Evolutionary conservation across 768 basidiomycete species (phyloP).

Genomic region (Rhizopogon sp.): DNA sequence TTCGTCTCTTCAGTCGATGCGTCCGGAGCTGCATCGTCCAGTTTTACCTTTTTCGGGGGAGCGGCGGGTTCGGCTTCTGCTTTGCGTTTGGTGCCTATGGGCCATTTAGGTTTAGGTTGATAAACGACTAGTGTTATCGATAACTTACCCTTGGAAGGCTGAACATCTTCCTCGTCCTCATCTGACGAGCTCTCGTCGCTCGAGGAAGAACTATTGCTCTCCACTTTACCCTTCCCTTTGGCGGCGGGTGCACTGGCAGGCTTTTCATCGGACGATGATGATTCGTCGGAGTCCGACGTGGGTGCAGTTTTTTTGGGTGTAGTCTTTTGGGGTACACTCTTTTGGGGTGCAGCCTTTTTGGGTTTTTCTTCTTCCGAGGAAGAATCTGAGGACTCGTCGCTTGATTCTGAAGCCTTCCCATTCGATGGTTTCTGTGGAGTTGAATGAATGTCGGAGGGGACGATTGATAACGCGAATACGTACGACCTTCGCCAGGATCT

Average conservation of each 20-base stretch:
- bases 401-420: conserved; percentile 17
- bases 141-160: conserved; percentile 34
- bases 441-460: neutral
- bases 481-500: conserved; percentile 38
- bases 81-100: conserved; percentile 66
- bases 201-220: conserved; percentile 4
- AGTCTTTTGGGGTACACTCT: conserved; percentile 11
- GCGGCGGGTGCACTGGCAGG: neutral
- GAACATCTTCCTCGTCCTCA: conserved; percentile 31
- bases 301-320: conserved; percentile 15
- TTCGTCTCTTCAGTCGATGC: conserved; percentile 43
- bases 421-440: conserved; percentile 12
- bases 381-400: conserved; percentile 25
- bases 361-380: conserved; percentile 29
- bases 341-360: conserved; percentile 10
- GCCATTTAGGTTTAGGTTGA: conserved; percentile 3
- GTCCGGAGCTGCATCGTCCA: conserved; percentile 38
- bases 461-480: neutral
- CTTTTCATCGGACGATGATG: conserved; percentile 11
- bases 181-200: conserved; percentile 28
- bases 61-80: conserved; percentile 57
- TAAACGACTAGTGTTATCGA: neutral
- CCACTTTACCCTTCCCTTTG: conserved; percentile 1
- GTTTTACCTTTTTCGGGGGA: conserved; percentile 80
- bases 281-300: conserved; percentile 7